Conservation (phyloP, 305 asterid genomes). For the Stenogyne calaminthoides region DNA sequence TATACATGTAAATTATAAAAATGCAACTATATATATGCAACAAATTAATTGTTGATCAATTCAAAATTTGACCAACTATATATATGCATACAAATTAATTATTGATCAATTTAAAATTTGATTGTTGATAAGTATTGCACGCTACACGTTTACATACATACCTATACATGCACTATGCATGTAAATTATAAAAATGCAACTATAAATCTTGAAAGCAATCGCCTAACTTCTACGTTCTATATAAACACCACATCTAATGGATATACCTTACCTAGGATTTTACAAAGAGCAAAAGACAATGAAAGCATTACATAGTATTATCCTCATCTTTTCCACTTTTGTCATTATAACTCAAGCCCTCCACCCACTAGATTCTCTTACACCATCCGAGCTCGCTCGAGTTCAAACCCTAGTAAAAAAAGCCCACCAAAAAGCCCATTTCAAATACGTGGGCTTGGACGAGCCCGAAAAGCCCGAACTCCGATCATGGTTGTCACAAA, state of each 20-base stretch:
- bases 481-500: constrained; percentile 42
- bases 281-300: background rate
- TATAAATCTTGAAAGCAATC: background rate
- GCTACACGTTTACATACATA: too few species aligned
- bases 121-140: background rate
- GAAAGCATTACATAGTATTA: background rate
- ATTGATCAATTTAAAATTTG: background rate
- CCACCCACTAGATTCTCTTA: constrained; percentile 50
- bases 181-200: background rate
- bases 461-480: constrained; percentile 47
- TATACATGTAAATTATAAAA: too few species aligned
- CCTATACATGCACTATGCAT: too few species aligned
- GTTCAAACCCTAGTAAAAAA: constrained; percentile 38
- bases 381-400: constrained; percentile 44
- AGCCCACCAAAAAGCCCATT: constrained; percentile 31
- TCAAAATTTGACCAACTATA: too few species aligned
- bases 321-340: constrained; percentile 10
- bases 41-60: too few species aligned
- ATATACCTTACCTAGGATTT: background rate
- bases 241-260: too few species aligned
- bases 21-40: background rate
- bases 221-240: too few species aligned
- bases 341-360: constrained; percentile 3
- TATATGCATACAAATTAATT: too few species aligned
- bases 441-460: constrained; percentile 55